These are phyloP conservation scores for Coffea canephora DNA, from an alignment of 257 asterid species.

Conservation along the genomic window DNA sequence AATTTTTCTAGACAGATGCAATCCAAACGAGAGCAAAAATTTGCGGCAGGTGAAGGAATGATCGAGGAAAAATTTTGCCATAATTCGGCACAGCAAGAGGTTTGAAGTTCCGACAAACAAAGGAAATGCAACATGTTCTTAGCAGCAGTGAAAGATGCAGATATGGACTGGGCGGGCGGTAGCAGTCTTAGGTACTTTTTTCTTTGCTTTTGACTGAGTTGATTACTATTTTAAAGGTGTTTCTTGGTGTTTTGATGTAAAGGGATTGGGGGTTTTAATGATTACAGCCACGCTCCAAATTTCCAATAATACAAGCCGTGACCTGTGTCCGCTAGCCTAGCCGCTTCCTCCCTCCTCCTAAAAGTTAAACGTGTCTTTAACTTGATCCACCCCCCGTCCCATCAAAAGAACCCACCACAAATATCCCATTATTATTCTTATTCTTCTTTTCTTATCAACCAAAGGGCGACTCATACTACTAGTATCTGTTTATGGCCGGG, in stretches of 20 bases:
- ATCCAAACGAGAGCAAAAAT: not conserved
- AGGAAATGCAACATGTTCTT: not conserved
- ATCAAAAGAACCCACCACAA: not conserved
- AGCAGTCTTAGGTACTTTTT: not conserved
- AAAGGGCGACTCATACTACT: no score
- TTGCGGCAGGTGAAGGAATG: not conserved
- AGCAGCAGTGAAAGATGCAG: slow-evolving; percentile 12
- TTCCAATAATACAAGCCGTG: slow-evolving; percentile 31
- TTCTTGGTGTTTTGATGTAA: slow-evolving; percentile 41
- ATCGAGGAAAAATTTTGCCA: not conserved
- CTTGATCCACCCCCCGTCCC: not conserved
- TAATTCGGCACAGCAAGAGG: not conserved
- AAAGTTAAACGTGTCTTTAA: slow-evolving; percentile 7
- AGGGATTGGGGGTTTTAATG: slow-evolving; percentile 37
- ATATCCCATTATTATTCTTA: not conserved
- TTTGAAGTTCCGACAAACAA: not conserved
- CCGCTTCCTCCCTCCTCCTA: not conserved
- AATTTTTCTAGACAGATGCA: no score
- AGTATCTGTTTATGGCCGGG: not conserved
- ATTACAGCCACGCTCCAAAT: slow-evolving; percentile 58
- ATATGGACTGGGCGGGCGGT: not conserved
- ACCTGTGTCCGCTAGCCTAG: slow-evolving; percentile 9
- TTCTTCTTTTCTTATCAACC: not conserved
- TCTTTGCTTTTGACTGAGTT: slow-evolving; percentile 42
- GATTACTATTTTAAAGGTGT: slow-evolving; percentile 42